Evolutionary conservation across 805 yeast species (phyloP), one percentile per base, ranked within the genome.

Genomic region (Saturnispora bothae): DNA sequence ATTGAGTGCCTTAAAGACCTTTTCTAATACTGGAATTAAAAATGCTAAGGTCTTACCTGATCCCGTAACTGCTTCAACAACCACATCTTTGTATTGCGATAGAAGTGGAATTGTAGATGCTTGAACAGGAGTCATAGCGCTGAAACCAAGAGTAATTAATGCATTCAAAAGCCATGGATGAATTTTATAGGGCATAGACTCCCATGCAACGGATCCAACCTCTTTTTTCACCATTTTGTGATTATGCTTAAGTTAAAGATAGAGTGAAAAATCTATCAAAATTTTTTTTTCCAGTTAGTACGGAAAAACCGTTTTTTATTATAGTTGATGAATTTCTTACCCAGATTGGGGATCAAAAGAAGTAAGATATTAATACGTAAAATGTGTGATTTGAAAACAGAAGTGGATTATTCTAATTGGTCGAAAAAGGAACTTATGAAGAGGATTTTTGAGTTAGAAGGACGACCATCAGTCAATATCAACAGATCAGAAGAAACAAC

Each of bases 41-140:
- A 83, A 92, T 3, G 96, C 81, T n/a, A 88, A 57, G 0, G 98
- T 92, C 56, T 92, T 92, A n/a, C 98, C 98, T 0, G 96, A 86
- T 0, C 98, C 98, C 0, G 98, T 92, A 1, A 85, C 95, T 0
- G 96, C 95, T 55, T 92, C 96, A 1, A 86, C 97, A 7, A 92
- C 92, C 3, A 92, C 96, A 60, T 92, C 98, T 52, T 89, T 89
- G 53, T 86, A 82, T 15, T 76, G 76, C 17, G 79, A 60, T 46
- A 92, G 72, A 43, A 88, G 62, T 0, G 98, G 98, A 35, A 92
- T 82, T 0, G 94, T 78, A 0, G 96, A 75, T 0, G 98, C 97
- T 55, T 92, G 98, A 0, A 92, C 98, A 0, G 98, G 95, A 0
- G 98, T 92, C 96, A 89, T 85, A 10, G 72, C 56, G 3, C 73